phyloP scores from a whole-genome alignment of 768 basidiomycete genomes.

The Cyclocybe cylindracea region DNA sequence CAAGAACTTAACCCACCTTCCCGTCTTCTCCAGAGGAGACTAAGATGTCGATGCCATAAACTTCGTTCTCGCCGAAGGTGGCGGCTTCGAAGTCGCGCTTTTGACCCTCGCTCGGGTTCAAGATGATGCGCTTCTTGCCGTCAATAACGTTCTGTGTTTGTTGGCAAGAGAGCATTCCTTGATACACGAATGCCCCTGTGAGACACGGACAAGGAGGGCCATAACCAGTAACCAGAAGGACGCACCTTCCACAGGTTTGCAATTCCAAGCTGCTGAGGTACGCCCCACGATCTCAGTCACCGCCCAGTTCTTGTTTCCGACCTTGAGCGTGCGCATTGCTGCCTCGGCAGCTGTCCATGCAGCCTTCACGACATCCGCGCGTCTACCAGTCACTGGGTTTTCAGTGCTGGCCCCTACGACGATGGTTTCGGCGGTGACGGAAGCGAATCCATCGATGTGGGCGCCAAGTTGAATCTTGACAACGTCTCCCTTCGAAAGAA shows the following conservation, averaged over 20 bases:
- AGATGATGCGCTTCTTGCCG: slow-evolving; percentile 93
- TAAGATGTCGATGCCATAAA: slow-evolving; percentile 93
- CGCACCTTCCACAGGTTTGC: slow-evolving; percentile 93
- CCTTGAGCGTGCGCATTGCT: slow-evolving; percentile 89
- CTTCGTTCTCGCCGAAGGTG: slow-evolving; percentile 90
- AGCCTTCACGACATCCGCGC: slow-evolving; percentile 91
- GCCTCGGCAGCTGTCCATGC: slow-evolving; percentile 92
- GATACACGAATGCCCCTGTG: not conserved
- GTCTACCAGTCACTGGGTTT: slow-evolving; percentile 78
- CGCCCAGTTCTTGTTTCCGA: slow-evolving; percentile 93
- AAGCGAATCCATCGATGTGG: slow-evolving; percentile 96
- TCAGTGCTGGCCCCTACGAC: slow-evolving; percentile 78
- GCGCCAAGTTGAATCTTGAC: slow-evolving; percentile 97
- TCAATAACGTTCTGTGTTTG: slow-evolving; percentile 94
- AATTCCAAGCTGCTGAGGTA: slow-evolving; percentile 70
- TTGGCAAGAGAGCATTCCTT: slow-evolving; percentile 94
- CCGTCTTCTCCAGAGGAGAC: slow-evolving; percentile 88
- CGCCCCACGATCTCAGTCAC: slow-evolving; percentile 86
- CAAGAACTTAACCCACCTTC: slow-evolving; percentile 55
- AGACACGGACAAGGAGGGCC: slow-evolving; percentile 8
- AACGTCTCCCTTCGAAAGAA: slow-evolving; percentile 82
- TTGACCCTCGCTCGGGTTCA: slow-evolving; percentile 85
- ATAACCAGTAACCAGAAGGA: slow-evolving; percentile 5
- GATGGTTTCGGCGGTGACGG: slow-evolving; percentile 91
- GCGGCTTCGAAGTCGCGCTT: slow-evolving; percentile 83